These are phyloP conservation scores for Tricholoma matsutake DNA, from an alignment of 768 basidiomycete genomes.

Conservation along the genomic window DNA sequence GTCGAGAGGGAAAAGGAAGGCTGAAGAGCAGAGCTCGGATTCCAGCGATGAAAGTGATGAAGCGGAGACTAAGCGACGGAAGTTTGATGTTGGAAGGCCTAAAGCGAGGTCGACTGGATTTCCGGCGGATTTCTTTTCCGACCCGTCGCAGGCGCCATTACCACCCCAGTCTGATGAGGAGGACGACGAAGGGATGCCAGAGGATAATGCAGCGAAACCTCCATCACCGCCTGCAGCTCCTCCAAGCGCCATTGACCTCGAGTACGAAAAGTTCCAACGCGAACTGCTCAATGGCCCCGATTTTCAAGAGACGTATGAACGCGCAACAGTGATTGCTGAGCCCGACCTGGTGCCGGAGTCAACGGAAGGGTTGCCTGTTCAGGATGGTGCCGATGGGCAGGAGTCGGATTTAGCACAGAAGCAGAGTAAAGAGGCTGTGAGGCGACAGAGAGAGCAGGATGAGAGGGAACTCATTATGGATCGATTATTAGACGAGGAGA, in stretches of 20 bases:
- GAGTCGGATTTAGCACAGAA: conserved; percentile 30
- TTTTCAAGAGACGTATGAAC: conserved; percentile 52
- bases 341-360: conserved; percentile 51
- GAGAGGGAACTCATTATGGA: conserved; percentile 86
- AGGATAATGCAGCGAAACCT: conserved; percentile 10
- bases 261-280: conserved; percentile 73
- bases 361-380: conserved; percentile 46
- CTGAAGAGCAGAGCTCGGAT: conserved; percentile 26
- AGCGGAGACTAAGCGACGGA: conserved; percentile 26
- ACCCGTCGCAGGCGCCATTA: conserved; percentile 52
- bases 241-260: conserved; percentile 51
- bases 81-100: background rate
- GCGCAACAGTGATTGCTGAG: conserved; percentile 70
- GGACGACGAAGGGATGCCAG: conserved; percentile 33
- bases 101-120: conserved; percentile 29
- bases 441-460: conserved; percentile 57
- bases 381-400: conserved; percentile 22
- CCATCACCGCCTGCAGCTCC: conserved; percentile 16
- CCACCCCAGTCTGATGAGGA: conserved; percentile 38
- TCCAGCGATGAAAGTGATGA: conserved; percentile 12
- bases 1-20: conserved; percentile 34
- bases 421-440: conserved; percentile 39
- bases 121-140: conserved; percentile 80
- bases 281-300: conserved; percentile 50
- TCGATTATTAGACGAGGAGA: conserved; percentile 78